These are phyloP conservation scores for Cardamine resedifolia DNA, from an alignment of 345 rosid species.

Conservation along the genomic window DNA sequence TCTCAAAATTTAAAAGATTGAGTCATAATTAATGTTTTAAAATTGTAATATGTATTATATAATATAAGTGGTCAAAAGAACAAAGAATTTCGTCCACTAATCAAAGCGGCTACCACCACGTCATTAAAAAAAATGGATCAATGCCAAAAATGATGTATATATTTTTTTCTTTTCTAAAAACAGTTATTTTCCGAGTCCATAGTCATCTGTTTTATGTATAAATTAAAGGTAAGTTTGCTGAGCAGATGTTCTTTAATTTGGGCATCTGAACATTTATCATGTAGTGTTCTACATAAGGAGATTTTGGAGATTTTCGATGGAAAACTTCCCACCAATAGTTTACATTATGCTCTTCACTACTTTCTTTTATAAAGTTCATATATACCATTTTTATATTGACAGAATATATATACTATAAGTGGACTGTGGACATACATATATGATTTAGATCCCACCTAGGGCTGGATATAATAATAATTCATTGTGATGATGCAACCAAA, in stretches of 20 bases:
- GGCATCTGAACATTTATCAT: too few species aligned
- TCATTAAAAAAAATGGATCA: not conserved
- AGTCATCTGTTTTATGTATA: too few species aligned
- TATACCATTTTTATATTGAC: not conserved
- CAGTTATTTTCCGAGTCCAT: too few species aligned
- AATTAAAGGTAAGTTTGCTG: too few species aligned
- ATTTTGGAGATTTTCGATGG: not conserved
- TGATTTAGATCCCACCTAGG: conserved; percentile 15
- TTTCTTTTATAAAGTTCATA: not conserved
- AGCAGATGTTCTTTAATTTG: too few species aligned
- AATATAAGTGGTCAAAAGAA: conserved; percentile 14
- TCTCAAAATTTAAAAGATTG: not conserved
- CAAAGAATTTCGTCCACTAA: conserved; percentile 21
- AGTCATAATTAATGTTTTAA: not conserved
- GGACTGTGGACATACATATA: conserved; percentile 19
- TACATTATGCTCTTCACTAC: conserved; percentile 20
- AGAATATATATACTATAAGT: not conserved
- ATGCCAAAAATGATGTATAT: not conserved
- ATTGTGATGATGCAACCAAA: not conserved
- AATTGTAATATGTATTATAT: not conserved
- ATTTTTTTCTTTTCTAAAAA: too few species aligned
- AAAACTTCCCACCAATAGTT: not conserved
- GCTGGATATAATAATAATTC: not conserved
- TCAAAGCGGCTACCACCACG: conserved; percentile 9
- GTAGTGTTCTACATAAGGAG: not conserved